Conservation (phyloP, 2,329 filamentous ascomycete species). For the Thielaviopsis punctulata region DNA sequence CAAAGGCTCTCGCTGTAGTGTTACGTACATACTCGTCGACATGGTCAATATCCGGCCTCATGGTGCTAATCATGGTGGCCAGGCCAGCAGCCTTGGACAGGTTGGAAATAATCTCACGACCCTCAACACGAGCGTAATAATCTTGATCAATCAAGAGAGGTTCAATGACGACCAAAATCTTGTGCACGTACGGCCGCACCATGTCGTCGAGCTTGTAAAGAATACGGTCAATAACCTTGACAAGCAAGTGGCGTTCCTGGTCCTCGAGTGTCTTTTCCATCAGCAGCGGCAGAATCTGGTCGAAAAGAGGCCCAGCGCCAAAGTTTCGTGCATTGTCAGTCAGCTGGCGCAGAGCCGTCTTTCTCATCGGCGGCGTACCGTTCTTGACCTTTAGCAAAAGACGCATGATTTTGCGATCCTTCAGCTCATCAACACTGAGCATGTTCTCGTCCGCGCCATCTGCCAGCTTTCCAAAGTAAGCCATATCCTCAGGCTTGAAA, state of each 20-base stretch:
- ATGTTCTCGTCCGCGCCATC: slow-evolving; percentile 85
- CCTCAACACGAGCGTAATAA: slow-evolving; percentile 96
- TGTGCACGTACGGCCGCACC: slow-evolving; percentile 91
- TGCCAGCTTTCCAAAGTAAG: slow-evolving; percentile 93
- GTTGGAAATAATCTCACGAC: slow-evolving; percentile 97
- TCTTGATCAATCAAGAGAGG: slow-evolving; percentile 98
- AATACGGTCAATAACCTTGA: slow-evolving; percentile 97
- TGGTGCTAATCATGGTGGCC: slow-evolving; percentile 97
- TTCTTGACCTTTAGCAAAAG: slow-evolving; percentile 97
- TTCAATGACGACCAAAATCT: slow-evolving; percentile 96
- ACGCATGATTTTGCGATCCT: slow-evolving; percentile 97
- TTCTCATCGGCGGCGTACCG: slow-evolving; percentile 94
- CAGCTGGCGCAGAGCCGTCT: slow-evolving; percentile 89
- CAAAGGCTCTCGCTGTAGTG: slow-evolving; percentile 90
- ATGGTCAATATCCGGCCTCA: slow-evolving; percentile 97
- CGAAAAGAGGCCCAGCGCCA: slow-evolving; percentile 83
- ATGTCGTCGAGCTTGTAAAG: slow-evolving; percentile 97
- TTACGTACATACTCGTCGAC: slow-evolving; percentile 97
- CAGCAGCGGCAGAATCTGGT: slow-evolving; percentile 86
- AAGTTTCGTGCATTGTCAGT: slow-evolving; percentile 96
- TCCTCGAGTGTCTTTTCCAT: slow-evolving; percentile 99
- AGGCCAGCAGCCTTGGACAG: slow-evolving; percentile 90
- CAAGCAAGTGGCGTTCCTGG: slow-evolving; percentile 90
- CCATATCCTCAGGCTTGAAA: slow-evolving; percentile 97
- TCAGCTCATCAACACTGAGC: slow-evolving; percentile 84